phyloP scores from a whole-genome alignment of 2,329 filamentous ascomycete species.

The Claviceps sorghi region DNA sequence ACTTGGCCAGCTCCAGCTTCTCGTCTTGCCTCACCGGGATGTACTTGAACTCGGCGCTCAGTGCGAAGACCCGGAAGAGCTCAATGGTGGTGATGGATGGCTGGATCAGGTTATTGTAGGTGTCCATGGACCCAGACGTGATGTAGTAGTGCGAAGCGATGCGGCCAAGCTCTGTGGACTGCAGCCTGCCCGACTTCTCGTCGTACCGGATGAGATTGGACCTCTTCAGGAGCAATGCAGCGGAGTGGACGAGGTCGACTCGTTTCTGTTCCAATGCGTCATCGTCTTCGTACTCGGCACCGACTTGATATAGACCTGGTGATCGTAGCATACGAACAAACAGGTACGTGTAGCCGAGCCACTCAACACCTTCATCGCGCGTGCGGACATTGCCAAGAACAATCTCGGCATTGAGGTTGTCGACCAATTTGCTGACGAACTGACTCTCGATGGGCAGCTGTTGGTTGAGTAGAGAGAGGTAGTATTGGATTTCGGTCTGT shows the following conservation, averaged over 20 bases:
- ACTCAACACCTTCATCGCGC: constrained; percentile 94
- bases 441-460: constrained; percentile 97
- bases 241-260: constrained; percentile 93
- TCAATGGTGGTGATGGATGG: constrained; percentile 88
- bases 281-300: constrained; percentile 88
- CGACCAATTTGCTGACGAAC: constrained; percentile 78
- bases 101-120: constrained; percentile 90
- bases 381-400: constrained; percentile 86
- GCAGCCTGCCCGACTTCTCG: constrained; percentile 75
- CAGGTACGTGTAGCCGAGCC: constrained; percentile 95
- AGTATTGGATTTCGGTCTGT: constrained; percentile 90
- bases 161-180: constrained; percentile 83
- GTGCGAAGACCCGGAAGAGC: constrained; percentile 87
- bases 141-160: constrained; percentile 99
- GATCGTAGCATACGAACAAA: constrained; percentile 96
- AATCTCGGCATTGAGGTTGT: constrained; percentile 92
- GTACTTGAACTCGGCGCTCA: constrained; percentile 97
- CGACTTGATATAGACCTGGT: constrained; percentile 87
- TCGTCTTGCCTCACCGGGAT: constrained; percentile 96
- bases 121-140: constrained; percentile 88
- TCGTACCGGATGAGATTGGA: constrained; percentile 89
- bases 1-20: constrained; percentile 87
- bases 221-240: constrained; percentile 72
- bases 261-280: constrained; percentile 86
- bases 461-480: constrained; percentile 89